phyloP scores from a whole-genome alignment of 1,139 yeast genomes.

The Suhomyces anneliseae region DNA sequence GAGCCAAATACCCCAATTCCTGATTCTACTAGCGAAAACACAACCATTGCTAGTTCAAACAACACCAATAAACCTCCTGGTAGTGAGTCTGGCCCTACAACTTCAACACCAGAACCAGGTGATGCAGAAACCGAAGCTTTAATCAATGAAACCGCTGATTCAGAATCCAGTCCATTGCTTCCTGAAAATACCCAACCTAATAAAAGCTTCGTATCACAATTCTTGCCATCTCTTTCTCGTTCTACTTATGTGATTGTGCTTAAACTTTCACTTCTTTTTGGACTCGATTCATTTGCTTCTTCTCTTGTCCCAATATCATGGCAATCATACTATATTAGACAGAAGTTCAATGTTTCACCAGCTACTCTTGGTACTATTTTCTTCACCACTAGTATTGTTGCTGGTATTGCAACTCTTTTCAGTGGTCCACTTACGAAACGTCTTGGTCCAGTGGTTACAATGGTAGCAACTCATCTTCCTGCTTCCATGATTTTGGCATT shows the following conservation, averaged over 20 bases:
- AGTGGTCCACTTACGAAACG: conserved; percentile 45
- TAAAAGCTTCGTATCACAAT: conserved; percentile 10
- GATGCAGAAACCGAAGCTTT: not conserved
- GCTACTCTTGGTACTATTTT: conserved; percentile 40
- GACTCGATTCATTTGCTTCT: conserved; percentile 45
- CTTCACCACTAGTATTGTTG: conserved; percentile 37
- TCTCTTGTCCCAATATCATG: conserved; percentile 46
- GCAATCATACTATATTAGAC: conserved; percentile 43
- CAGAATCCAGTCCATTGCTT: conserved; percentile 7
- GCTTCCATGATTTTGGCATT: conserved; percentile 40
- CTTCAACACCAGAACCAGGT: not conserved
- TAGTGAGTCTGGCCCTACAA: not conserved
- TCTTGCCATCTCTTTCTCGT: conserved; percentile 23
- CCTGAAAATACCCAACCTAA: conserved; percentile 2
- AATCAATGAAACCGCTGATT: conserved; percentile 1
- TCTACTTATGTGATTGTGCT: conserved; percentile 23
- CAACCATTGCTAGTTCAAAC: not conserved
- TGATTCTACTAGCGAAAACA: not conserved
- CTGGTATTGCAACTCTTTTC: conserved; percentile 42
- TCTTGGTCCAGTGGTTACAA: conserved; percentile 45
- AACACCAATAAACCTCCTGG: not conserved
- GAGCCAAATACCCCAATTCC: conserved; percentile 12
- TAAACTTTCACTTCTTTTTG: conserved; percentile 38
- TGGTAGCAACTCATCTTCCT: conserved; percentile 47
- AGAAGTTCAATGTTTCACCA: conserved; percentile 34